Evolutionary conservation across 2,329 filamentous ascomycete genomes (phyloP).

Genomic region (Sordariomycetes sp.): DNA sequence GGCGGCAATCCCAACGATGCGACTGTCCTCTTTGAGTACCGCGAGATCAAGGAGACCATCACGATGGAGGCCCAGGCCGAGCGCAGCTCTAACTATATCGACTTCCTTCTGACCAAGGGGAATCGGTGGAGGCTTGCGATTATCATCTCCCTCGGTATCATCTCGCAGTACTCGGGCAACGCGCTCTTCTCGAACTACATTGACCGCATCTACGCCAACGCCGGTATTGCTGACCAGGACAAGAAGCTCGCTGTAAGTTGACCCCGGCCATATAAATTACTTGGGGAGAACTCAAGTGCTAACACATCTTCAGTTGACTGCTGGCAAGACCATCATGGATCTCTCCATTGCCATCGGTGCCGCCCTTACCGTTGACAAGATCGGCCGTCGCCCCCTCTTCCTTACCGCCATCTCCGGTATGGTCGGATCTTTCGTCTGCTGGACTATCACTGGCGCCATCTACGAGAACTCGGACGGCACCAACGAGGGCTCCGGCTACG

Average conservation of each 20-base stretch:
- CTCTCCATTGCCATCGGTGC: slow-evolving; percentile 42
- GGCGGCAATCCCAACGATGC: slow-evolving; percentile 43
- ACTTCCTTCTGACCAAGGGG: slow-evolving; percentile 48
- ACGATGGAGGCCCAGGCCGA: slow-evolving; percentile 37
- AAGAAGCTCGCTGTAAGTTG: slow-evolving; percentile 37
- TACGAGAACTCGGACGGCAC: slow-evolving; percentile 31
- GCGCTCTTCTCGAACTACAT: slow-evolving; percentile 56
- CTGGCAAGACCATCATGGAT: slow-evolving; percentile 45
- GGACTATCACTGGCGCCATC: slow-evolving; percentile 37
- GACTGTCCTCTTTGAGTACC: slow-evolving; percentile 52
- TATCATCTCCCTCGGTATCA: slow-evolving; percentile 48
- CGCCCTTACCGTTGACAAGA: slow-evolving; percentile 33
- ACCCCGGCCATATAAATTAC: too few relatives aligned
- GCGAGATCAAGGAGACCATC: slow-evolving; percentile 53
- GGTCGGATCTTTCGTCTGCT: slow-evolving; percentile 31
- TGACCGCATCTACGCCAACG: slow-evolving; percentile 45
- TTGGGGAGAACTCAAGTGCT: not conserved
- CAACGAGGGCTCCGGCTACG: slow-evolving; percentile 33
- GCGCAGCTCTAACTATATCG: slow-evolving; percentile 37
- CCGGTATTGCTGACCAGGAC: slow-evolving; percentile 43
- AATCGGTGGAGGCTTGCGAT: slow-evolving; percentile 52
- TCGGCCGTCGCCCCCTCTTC: slow-evolving; percentile 40
- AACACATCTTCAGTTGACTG: slow-evolving; percentile 19
- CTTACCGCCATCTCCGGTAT: slow-evolving; percentile 33
- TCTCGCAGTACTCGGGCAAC: slow-evolving; percentile 57